Evolutionary conservation across 2,329 filamentous ascomycete species (phyloP), one percentile per base, ranked within the genome.

Genomic region (Aureobasidium lini): DNA sequence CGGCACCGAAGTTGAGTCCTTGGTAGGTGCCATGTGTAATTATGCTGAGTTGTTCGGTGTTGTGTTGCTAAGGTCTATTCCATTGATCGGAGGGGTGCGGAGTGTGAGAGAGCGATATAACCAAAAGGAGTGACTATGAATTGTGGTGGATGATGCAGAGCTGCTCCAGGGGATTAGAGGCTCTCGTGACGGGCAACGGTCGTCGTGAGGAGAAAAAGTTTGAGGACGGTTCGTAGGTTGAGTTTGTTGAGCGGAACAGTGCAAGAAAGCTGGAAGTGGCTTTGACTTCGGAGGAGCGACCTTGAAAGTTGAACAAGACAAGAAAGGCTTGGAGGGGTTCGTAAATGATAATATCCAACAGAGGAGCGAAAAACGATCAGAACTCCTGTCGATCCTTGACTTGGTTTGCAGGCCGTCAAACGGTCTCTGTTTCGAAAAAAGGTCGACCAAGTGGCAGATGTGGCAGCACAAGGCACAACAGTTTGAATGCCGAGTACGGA

Each of bases 1-100:
- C 59, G 84, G 83, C 58, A 76, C 76, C 61, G 77, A 76, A 10
- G 60, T 57, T 5, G 60, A 47, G 29, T 60, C 62, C n/a, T 53
- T 46, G 23, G 32, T 48, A 1, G 60, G 60, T 32, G 62, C 60
- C 56, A 62, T 61, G 43, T 57, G 43, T 48, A 39, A 60, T 31
- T 58, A 48, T 40, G 42, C 42, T 48, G 23, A 31, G 31, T 39
- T 40, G 54, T 32, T 49, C 40, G 40, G 13, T 40, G 29, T 34
- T 42, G 6, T 46, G 11, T 18, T 43, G 29, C 18, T 36, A 40
- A 23, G 10, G 52, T 46, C 15, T 46, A 56, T 56, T 56, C 52
- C 52, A 56, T 56, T 44, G 52, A 46, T 46, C 15, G 39, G 6
- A 54, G 37, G 28, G 37, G 23, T 54, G 37, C 11, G 37, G n/a